Conservation (phyloP, 768 basidiomycete genomes). For the Hydnomerulius pinastri region DNA sequence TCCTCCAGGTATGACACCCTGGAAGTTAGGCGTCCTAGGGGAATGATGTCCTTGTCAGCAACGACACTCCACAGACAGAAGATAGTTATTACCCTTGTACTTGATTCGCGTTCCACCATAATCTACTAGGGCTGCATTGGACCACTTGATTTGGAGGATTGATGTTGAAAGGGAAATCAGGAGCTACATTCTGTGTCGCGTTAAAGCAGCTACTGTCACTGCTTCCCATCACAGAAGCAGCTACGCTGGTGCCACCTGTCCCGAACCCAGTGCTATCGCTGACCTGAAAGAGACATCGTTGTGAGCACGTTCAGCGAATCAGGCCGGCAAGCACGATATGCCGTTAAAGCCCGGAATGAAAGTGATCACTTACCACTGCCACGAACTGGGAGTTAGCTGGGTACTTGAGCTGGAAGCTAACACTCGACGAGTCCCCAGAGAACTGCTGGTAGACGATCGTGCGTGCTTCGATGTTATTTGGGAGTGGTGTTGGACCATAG, state of each 20-base stretch:
- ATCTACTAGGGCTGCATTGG: slow-evolving; percentile 61
- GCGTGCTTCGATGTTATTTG: slow-evolving; percentile 64
- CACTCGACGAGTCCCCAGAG: slow-evolving; percentile 35
- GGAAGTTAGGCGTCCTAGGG: slow-evolving; percentile 57
- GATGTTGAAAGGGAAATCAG: slow-evolving; percentile 61
- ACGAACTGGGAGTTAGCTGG: slow-evolving; percentile 74
- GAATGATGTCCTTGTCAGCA: neutral
- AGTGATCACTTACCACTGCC: slow-evolving; percentile 60
- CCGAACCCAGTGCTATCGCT: slow-evolving; percentile 65
- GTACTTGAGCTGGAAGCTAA: slow-evolving; percentile 61
- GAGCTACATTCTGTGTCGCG: slow-evolving; percentile 44
- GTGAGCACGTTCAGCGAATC: neutral
- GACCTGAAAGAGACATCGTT: slow-evolving; percentile 38
- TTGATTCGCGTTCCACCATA: slow-evolving; percentile 61
- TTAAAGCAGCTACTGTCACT: slow-evolving; percentile 64
- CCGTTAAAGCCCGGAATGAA: neutral
- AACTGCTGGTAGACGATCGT: slow-evolving; percentile 60
- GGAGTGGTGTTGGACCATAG: slow-evolving; percentile 60
- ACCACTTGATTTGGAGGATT: slow-evolving; percentile 63
- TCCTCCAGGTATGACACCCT: slow-evolving; percentile 79
- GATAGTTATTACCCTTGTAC: slow-evolving; percentile 52
- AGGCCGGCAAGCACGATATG: neutral
- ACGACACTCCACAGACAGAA: neutral
- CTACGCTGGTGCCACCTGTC: slow-evolving; percentile 72
- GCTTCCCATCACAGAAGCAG: slow-evolving; percentile 54